Evolutionary conservation across 2,329 filamentous ascomycete species (phyloP).

Genomic region (Colletotrichum gigasporum): DNA sequence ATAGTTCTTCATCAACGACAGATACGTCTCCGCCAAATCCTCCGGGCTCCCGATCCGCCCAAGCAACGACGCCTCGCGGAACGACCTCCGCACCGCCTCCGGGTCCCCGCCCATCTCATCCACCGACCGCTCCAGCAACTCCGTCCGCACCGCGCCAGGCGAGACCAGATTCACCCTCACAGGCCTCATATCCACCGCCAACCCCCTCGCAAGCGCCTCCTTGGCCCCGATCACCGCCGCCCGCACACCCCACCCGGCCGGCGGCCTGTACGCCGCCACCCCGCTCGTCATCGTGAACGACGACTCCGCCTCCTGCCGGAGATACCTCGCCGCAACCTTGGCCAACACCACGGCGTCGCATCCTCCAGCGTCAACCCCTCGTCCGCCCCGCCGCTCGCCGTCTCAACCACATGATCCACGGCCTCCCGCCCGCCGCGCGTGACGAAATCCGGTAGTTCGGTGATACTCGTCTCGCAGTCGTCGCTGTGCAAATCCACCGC

Average conservation of each 20-base stretch:
- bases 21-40: slow-evolving; percentile 53
- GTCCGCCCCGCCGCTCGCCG: slow-evolving; percentile 54
- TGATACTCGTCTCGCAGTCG: slow-evolving; percentile 48
- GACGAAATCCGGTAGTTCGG: slow-evolving; percentile 55
- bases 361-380: slow-evolving; percentile 44
- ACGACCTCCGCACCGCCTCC: not conserved
- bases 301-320: slow-evolving; percentile 50
- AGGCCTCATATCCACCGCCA: slow-evolving; percentile 72
- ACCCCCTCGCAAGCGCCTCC: slow-evolving; percentile 60
- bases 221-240: slow-evolving; percentile 59
- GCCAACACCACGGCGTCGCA: slow-evolving; percentile 58
- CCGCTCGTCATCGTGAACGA: slow-evolving; percentile 68
- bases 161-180: slow-evolving; percentile 70
- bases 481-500: not conserved
- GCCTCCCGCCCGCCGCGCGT: slow-evolving; percentile 52
- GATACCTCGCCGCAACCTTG: slow-evolving; percentile 56
- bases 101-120: slow-evolving; percentile 12
- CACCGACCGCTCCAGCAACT: slow-evolving; percentile 38
- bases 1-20: slow-evolving; percentile 53
- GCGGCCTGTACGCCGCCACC: slow-evolving; percentile 58
- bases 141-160: slow-evolving; percentile 63
- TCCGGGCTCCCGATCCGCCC: slow-evolving; percentile 36
- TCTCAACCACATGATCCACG: slow-evolving; percentile 62
- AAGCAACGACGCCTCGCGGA: not conserved
- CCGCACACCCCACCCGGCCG: slow-evolving; percentile 59